phyloP scores from a whole-genome alignment of 129 eudicot species.

The Pittosporum tobira region DNA sequence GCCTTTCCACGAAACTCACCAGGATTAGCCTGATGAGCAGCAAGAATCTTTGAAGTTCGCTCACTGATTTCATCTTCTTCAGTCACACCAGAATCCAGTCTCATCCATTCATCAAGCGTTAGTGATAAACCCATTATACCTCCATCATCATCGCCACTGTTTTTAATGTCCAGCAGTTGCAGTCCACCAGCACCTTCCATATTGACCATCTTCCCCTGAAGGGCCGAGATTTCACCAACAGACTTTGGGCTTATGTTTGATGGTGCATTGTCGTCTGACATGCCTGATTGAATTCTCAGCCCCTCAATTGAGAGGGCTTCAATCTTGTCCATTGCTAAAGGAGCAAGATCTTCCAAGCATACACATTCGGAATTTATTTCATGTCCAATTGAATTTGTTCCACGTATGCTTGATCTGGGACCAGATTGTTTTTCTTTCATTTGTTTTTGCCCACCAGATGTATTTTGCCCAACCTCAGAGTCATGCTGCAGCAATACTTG shows the following conservation, averaged over 20 bases:
- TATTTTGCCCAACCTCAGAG: constrained; percentile 23
- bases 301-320: constrained; percentile 91
- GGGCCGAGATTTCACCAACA: constrained; percentile 52
- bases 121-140: constrained; percentile 81
- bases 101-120: constrained; percentile 95
- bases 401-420: constrained; percentile 27
- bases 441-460: constrained; percentile 8
- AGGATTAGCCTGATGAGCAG: constrained; percentile 77
- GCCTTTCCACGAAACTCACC: constrained; percentile 49
- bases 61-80: constrained; percentile 68
- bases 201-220: constrained; percentile 46
- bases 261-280: constrained; percentile 76
- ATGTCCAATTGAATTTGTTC: constrained; percentile 9
- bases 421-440: constrained; percentile 14
- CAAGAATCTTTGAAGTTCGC: constrained; percentile 74
- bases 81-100: constrained; percentile 73
- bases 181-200: constrained; percentile 72
- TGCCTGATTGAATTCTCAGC: constrained; percentile 84
- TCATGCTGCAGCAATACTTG: constrained; percentile 33
- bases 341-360: constrained; percentile 75
- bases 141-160: constrained; percentile 41
- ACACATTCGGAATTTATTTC: constrained; percentile 44
- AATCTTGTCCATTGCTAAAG: constrained; percentile 76
- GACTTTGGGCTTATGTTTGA: constrained; percentile 50
- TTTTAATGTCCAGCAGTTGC: constrained; percentile 63